phyloP scores from a whole-genome alignment of 176 grass and related monocot species.

The Triticum urartu region DNA sequence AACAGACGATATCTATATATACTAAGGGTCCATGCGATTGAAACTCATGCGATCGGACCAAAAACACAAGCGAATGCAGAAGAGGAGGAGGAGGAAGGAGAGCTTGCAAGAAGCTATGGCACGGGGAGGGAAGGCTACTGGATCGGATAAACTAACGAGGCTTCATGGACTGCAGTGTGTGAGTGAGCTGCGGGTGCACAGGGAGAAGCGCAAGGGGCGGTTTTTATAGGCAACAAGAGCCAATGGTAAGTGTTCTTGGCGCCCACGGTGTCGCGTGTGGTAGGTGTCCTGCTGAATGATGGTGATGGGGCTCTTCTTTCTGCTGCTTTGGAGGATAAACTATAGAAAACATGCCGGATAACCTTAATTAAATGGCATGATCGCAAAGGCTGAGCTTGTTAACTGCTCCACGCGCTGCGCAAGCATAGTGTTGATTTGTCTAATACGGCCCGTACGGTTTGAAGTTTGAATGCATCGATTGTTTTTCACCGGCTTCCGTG shows the following conservation, averaged over 20 bases:
- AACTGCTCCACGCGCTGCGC: background rate
- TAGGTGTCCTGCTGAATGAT: background rate
- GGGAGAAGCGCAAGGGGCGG: background rate
- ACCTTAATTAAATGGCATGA: slow-evolving; percentile 2
- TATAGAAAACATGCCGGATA: background rate
- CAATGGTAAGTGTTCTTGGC: background rate
- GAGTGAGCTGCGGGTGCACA: background rate
- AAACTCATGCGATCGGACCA: too few species aligned
- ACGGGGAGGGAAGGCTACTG: background rate
- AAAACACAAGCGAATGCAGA: background rate
- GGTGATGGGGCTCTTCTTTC: background rate
- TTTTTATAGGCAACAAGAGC: background rate
- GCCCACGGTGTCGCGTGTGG: background rate
- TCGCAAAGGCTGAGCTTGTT: background rate
- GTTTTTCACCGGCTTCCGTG: too few species aligned
- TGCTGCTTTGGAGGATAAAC: background rate
- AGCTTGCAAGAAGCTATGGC: background rate
- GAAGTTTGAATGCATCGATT: too few species aligned
- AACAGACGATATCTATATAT: too few species aligned
- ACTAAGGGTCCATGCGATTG: too few species aligned
- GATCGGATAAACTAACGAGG: background rate
- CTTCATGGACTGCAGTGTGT: background rate
- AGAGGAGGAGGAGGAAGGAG: background rate
- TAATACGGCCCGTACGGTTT: too few species aligned
- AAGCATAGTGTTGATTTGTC: background rate